Percentiles rank a stretch among this genome's conserved stretches.
Conservation (phyloP, 2,329 filamentous ascomycete genomes). For the Cryphonectria japonica region DNA sequence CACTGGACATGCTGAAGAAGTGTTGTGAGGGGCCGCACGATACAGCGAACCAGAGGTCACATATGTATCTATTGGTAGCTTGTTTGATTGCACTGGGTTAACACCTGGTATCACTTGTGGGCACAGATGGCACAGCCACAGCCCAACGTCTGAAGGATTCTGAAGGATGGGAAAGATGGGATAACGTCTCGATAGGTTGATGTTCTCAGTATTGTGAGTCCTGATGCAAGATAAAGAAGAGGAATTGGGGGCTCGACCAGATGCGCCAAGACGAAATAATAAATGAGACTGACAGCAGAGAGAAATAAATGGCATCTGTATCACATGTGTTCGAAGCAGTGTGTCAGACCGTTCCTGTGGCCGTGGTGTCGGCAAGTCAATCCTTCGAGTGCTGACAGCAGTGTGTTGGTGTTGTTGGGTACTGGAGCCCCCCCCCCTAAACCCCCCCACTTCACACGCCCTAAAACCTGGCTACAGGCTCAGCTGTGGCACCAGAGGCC, state of each 20-base stretch:
- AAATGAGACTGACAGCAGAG: neutral
- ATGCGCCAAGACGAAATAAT: neutral
- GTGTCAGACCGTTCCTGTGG: conserved; percentile 4
- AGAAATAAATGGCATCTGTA: neutral
- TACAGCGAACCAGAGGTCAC: neutral
- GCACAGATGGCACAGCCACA: neutral
- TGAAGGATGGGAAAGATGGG: neutral
- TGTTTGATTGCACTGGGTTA: neutral
- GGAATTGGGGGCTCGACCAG: neutral
- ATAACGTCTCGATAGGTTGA: neutral
- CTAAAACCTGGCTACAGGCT: neutral
- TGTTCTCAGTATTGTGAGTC: no score
- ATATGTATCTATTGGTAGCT: neutral
- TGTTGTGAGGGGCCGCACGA: neutral
- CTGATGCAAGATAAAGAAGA: no score
- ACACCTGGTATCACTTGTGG: neutral
- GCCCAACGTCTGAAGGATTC: neutral
- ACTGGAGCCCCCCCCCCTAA: no score
- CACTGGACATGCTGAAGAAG: no score
- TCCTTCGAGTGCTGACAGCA: neutral
- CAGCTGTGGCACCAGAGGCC: neutral
- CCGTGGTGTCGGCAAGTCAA: neutral
- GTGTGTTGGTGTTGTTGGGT: neutral
- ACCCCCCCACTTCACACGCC: no score
- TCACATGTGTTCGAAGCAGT: conserved; percentile 9